Percentiles rank a stretch among this genome's conserved stretches.
These are phyloP conservation scores for Phytophthora uliginosa DNA, from an alignment of 352 stramenopile species.

Conservation along the genomic window DNA sequence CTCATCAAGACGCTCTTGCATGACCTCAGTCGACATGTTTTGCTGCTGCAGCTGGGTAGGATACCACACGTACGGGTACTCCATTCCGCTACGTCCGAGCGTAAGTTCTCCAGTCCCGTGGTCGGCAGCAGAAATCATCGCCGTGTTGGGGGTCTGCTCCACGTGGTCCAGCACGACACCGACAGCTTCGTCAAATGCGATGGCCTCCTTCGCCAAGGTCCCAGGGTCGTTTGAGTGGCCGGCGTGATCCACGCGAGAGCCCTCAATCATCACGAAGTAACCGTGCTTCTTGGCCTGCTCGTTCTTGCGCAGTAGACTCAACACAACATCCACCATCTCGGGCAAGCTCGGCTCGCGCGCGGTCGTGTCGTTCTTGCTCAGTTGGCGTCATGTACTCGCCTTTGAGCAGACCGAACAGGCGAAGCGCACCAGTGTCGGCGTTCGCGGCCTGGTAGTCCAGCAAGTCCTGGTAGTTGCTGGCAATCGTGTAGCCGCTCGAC, in stretches of 20 bases:
- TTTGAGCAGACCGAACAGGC: slow-evolving; percentile 69
- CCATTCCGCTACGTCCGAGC: slow-evolving; percentile 40
- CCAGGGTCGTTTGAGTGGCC: slow-evolving; percentile 77
- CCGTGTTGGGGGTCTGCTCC: slow-evolving; percentile 57
- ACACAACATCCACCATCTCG: slow-evolving; percentile 73
- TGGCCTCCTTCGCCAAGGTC: slow-evolving; percentile 75
- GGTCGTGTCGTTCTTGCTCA: slow-evolving; percentile 44
- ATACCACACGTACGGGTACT: slow-evolving; percentile 58
- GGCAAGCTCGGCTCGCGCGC: slow-evolving; percentile 63
- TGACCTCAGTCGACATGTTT: slow-evolving; percentile 68
- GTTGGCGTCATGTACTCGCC: slow-evolving; percentile 69
- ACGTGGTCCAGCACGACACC: slow-evolving; percentile 71
- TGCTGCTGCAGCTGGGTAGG: slow-evolving; percentile 56
- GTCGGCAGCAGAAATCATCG: slow-evolving; percentile 66
- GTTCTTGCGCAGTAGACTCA: slow-evolving; percentile 76
- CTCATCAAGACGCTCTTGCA: slow-evolving; percentile 47
- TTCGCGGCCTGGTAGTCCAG: slow-evolving; percentile 62
- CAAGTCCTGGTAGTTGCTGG: slow-evolving; percentile 66
- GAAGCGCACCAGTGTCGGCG: slow-evolving; percentile 55
- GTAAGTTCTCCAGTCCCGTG: slow-evolving; percentile 76
- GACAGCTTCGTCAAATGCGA: slow-evolving; percentile 78
- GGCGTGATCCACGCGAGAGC: slow-evolving; percentile 76
- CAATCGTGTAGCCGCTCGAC: slow-evolving; percentile 55
- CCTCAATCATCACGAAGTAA: slow-evolving; percentile 84
- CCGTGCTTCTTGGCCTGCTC: slow-evolving; percentile 76